Evolutionary conservation across 176 grass and related monocot genomes (phyloP), one percentile per base, ranked within the genome.

Genomic region (Avena insularis): DNA sequence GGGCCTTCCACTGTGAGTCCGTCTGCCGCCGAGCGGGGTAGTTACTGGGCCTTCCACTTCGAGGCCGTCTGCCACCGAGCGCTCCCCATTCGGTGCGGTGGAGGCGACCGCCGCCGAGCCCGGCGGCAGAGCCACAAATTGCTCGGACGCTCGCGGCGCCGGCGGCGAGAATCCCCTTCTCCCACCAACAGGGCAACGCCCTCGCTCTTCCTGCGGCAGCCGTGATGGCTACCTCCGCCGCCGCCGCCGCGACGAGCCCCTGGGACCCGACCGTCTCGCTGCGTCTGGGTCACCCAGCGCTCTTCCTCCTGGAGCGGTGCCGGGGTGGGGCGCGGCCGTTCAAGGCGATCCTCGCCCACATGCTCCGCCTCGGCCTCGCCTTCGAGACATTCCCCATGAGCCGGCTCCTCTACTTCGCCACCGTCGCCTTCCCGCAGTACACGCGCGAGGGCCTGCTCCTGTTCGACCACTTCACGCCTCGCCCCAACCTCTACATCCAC

Each of bases 191-290:
- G 56, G n/a, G 31, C 31, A 66, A 66, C 23, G 12, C 25, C 2
- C 82, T 8, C 31, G 31, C 47, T 33, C 38, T 9, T 21, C 33
- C 16, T 9, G 13, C 63, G 8, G 53, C 35, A 31, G 48, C 46
- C 55, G 53, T 20, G 43, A 86, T 87, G 74, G 78, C 78, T 6
- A 57, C 63, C 64, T 2, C 33, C 33, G 33, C 33, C 33, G 33
- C 25, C 25, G 14, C 65, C 65, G 65, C 65, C 10, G 63, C 13
- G 8, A 31, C 66, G 66, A 33, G 47, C 54, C n/a, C n/a, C 21
- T 93, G 92, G 92, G 86, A 91, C 82, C 89, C 86, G 12, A 50
- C 80, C n/a, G 86, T 93, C 11, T 86, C 82, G 7, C 77, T 93
- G 67, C 84, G 92, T 20, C 83, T 91, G 58, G 73, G 70, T 36